Conservation (phyloP, 2,329 filamentous ascomycete species). For the Cytospora paraplurivora region DNA sequence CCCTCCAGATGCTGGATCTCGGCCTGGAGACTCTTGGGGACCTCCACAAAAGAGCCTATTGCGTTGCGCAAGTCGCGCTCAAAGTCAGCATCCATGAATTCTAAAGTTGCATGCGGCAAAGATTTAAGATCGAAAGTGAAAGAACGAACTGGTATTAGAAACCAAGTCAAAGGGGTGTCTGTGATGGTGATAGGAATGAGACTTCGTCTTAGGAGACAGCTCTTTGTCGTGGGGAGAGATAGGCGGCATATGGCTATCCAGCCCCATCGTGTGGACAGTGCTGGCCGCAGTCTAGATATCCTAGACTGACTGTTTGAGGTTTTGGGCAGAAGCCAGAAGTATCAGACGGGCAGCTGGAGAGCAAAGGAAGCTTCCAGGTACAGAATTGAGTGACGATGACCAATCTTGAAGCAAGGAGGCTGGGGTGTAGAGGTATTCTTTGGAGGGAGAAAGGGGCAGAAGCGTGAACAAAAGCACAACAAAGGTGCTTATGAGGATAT, state of each 20-base stretch:
- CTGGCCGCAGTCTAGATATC: neutral
- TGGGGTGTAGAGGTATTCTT: neutral
- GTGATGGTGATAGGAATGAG: conserved; percentile 27
- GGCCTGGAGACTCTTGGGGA: conserved; percentile 77
- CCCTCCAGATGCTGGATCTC: conserved; percentile 86
- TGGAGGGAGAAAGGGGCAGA: neutral
- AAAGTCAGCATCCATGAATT: conserved; percentile 7
- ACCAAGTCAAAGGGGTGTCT: conserved; percentile 6
- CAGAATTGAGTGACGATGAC: neutral
- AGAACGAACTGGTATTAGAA: conserved; percentile 7
- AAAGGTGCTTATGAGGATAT: neutral
- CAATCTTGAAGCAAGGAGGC: neutral
- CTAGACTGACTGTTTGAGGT: neutral
- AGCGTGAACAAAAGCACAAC: neutral
- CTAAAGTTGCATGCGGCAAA: neutral
- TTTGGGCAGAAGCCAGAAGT: neutral
- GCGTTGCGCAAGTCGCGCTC: conserved; percentile 14
- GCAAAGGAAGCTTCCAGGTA: neutral
- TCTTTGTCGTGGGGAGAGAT: conserved; percentile 23
- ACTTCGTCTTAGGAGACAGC: conserved; percentile 20
- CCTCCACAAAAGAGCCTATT: conserved; percentile 84
- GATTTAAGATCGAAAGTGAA: neutral
- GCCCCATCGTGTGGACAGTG: conserved; percentile 18
- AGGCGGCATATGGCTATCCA: conserved; percentile 22
- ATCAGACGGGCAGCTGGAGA: neutral